phyloP scores from a whole-genome alignment of 208 protist species.

The Trypanosoma rangeli region DNA sequence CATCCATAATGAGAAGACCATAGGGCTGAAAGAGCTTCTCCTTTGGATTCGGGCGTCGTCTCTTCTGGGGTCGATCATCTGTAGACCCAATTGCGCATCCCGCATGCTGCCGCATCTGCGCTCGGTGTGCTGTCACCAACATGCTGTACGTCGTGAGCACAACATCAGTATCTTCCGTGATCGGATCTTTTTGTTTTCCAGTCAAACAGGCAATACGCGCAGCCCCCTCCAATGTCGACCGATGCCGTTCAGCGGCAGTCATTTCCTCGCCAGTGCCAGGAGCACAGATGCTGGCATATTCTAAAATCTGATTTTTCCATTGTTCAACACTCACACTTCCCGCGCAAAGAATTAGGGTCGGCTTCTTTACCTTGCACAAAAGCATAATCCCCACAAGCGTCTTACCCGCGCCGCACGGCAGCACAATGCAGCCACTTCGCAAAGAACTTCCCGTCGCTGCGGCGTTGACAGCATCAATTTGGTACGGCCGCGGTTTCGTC shows the following conservation, averaged over 20 bases:
- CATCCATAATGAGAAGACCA: constrained; percentile 86
- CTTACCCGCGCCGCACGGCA: constrained; percentile 99
- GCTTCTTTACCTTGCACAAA: constrained; percentile 94
- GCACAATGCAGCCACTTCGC: constrained; percentile 97
- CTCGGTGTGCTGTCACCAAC: constrained; percentile 88
- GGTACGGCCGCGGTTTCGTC: constrained; percentile 78
- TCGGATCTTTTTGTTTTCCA: constrained; percentile 88
- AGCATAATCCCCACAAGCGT: constrained; percentile 99
- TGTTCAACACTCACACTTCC: constrained; percentile 96
- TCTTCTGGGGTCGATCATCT: constrained; percentile 26
- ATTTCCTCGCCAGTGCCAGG: constrained; percentile 17
- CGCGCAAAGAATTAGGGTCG: constrained; percentile 95
- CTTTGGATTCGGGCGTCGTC: constrained; percentile 53
- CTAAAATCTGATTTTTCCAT: constrained; percentile 95
- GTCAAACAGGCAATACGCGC: constrained; percentile 92
- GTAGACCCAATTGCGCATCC: not conserved
- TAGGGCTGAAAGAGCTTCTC: constrained; percentile 79
- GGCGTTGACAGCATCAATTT: constrained; percentile 81
- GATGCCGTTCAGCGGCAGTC: not conserved
- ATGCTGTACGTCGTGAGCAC: constrained; percentile 99
- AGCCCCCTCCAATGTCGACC: constrained; percentile 37
- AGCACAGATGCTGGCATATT: constrained; percentile 79
- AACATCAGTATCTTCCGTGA: constrained; percentile 88
- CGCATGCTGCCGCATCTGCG: constrained; percentile 40
- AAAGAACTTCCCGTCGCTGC: constrained; percentile 53